A percentile compares a stretch with the other conserved stretches of the same genome.
Evolutionary conservation across 805 yeast species (phyloP).

Genomic region (Yarrowia divulgata): DNA sequence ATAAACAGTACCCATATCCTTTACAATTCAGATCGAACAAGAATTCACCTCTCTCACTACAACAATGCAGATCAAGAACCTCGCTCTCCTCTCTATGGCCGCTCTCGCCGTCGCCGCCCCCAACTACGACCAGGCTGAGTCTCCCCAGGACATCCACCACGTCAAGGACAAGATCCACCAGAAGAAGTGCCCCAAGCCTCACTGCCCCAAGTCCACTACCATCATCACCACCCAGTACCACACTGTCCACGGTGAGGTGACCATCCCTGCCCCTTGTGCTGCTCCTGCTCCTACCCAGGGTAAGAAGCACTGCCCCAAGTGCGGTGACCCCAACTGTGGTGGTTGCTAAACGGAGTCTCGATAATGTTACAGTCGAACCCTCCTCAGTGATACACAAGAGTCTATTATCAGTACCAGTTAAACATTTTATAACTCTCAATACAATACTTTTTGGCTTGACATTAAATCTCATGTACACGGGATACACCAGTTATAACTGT

Average conservation of each 20-base stretch:
- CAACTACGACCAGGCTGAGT: constrained; percentile 19
- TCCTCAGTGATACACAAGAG: neutral
- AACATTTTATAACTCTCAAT: constrained; percentile 13
- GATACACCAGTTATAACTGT: too few species aligned
- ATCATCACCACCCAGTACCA: constrained; percentile 7
- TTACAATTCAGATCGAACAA: neutral
- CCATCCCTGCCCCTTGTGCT: neutral
- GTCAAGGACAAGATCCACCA: constrained; percentile 27
- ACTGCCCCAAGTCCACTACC: constrained; percentile 29
- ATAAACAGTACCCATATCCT: neutral
- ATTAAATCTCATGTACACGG: too few species aligned
- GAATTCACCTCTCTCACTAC: constrained; percentile 4
- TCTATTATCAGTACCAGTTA: constrained; percentile 15
- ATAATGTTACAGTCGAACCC: neutral
- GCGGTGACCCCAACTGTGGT: constrained; percentile 22
- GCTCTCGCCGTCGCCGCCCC: constrained; percentile 37
- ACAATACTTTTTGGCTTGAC: neutral
- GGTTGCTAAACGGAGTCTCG: constrained; percentile 18
- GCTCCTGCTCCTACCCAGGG: constrained; percentile 13
- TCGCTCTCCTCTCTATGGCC: constrained; percentile 35
- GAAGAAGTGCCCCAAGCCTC: constrained; percentile 36
- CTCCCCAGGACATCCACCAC: constrained; percentile 30
- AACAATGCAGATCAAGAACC: constrained; percentile 38
- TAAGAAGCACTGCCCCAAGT: constrained; percentile 29
- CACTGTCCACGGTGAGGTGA: neutral